Evolutionary conservation across 495 filamentous ascomycete genomes (phyloP).

Genomic region (Aspergillus egyptiacus): DNA sequence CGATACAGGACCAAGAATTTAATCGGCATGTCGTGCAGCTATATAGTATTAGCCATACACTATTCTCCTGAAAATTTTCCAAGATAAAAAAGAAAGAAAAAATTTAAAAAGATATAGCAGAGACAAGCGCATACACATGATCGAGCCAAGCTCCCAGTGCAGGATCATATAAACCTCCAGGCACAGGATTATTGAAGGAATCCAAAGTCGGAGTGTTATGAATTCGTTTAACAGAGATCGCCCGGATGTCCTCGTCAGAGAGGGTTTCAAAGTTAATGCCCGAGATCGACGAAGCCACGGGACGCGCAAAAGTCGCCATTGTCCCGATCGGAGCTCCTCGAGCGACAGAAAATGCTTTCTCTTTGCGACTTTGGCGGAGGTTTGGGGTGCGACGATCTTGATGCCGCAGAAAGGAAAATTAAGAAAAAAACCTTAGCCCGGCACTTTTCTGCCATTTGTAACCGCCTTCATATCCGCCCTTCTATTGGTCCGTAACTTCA

Average conservation of each 20-base stretch:
- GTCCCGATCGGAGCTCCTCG: constrained; percentile 36
- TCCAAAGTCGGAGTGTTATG: constrained; percentile 87
- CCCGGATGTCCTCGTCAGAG: constrained; percentile 71
- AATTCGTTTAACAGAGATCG: constrained; percentile 86
- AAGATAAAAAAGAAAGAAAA: not conserved
- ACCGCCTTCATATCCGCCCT: constrained; percentile 17
- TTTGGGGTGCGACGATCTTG: constrained; percentile 18
- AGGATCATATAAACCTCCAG: constrained; percentile 86
- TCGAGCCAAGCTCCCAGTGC: constrained; percentile 89
- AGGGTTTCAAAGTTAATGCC: constrained; percentile 87
- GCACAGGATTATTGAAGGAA: constrained; percentile 73
- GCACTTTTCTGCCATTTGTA: constrained; percentile 23
- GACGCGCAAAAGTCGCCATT: constrained; percentile 78
- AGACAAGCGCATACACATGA: constrained; percentile 54
- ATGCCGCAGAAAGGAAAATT: constrained; percentile 21
- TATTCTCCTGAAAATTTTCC: not conserved
- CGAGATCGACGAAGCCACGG: constrained; percentile 75
- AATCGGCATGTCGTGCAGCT: constrained; percentile 90
- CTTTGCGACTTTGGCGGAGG: constrained; percentile 11
- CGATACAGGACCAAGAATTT: constrained; percentile 72
- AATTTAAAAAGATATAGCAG: not conserved
- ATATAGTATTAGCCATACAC: constrained; percentile 16
- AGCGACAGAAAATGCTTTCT: constrained; percentile 36
- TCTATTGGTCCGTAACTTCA: too few species aligned
- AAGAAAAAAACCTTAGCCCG: too few species aligned